A percentile compares a stretch with the other conserved stretches of the same genome.
phyloP scores from a whole-genome alignment of 73 alveolate species.

The Paramecium sexaurelia region DNA sequence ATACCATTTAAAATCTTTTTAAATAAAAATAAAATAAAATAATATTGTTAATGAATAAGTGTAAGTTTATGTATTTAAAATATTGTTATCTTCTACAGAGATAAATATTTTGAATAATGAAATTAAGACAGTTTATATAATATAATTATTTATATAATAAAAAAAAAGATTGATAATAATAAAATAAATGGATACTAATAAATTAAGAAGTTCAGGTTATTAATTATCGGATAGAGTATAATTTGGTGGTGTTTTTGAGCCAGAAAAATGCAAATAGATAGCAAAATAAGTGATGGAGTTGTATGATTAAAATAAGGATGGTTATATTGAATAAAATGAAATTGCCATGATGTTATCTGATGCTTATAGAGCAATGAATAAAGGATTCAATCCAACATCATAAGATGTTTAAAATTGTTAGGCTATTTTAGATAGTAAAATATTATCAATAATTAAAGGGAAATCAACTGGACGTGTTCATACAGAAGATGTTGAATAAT shows the following conservation, averaged over 20 bases:
- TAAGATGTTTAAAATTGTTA: slow-evolving; percentile 30
- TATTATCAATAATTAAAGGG: neutral
- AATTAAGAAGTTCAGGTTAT: slow-evolving; percentile 28
- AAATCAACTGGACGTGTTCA: slow-evolving; percentile 13
- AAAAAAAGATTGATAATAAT: neutral
- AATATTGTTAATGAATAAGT: neutral
- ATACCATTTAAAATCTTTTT: neutral
- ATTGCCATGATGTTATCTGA: slow-evolving; percentile 43
- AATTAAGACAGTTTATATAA: too few relatives aligned
- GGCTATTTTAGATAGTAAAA: slow-evolving; percentile 30
- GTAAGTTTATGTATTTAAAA: too few relatives aligned
- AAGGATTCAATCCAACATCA: slow-evolving; percentile 10
- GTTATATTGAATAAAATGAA: slow-evolving; percentile 57
- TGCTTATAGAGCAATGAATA: slow-evolving; percentile 60
- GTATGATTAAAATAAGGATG: slow-evolving; percentile 51
- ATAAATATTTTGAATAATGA: too few relatives aligned
- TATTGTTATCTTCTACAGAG: too few relatives aligned
- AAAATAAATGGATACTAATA: neutral
- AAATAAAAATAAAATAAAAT: neutral
- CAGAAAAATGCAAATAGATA: slow-evolving; percentile 52
- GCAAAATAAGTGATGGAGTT: slow-evolving; percentile 59
- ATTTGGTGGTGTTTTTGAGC: slow-evolving; percentile 47
- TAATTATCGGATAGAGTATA: slow-evolving; percentile 17
- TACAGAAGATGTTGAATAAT: slow-evolving; percentile 31
- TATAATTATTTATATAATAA: neutral